Percentiles rank a stretch among this genome's conserved stretches.
Evolutionary conservation across 108 stramenopile species (phyloP).

Genomic region (Pseudonitzschia pungens): DNA sequence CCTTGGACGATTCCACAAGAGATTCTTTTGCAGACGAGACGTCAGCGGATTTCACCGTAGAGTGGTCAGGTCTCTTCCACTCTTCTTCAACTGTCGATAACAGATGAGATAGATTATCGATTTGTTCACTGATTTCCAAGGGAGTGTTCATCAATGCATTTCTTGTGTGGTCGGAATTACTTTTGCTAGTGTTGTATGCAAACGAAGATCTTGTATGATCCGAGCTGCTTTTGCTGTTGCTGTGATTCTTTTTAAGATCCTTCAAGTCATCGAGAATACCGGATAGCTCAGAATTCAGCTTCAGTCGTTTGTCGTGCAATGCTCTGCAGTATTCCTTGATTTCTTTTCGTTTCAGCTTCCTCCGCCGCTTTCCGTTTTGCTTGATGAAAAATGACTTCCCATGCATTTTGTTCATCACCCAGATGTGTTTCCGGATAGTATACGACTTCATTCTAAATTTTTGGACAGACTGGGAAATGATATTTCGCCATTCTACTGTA

Average conservation of each 20-base stretch:
- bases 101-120: neutral
- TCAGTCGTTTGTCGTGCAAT: constrained; percentile 10
- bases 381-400: constrained; percentile 13
- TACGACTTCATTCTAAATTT: constrained; percentile 16
- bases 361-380: constrained; percentile 6
- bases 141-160: neutral
- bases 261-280: constrained; percentile 18
- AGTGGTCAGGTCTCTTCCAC: neutral
- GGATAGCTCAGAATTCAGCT: neutral
- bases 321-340: constrained; percentile 7
- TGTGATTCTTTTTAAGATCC: constrained; percentile 15
- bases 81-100: neutral
- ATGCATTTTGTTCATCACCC: constrained; percentile 12
- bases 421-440: constrained; percentile 14
- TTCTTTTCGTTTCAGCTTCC: constrained; percentile 11
- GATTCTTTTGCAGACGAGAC: neutral
- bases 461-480: neutral
- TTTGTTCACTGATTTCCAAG: neutral
- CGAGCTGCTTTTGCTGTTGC: constrained; percentile 14
- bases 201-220: neutral
- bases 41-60: neutral
- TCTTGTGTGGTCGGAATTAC: constrained; percentile 13
- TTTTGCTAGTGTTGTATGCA: constrained; percentile 6
- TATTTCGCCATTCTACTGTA: constrained; percentile 10
- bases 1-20: constrained; percentile 4